Evolutionary conservation across 1,139 yeast genomes (phyloP).

Genomic region (Zygosaccharomyces pseudobailii): DNA sequence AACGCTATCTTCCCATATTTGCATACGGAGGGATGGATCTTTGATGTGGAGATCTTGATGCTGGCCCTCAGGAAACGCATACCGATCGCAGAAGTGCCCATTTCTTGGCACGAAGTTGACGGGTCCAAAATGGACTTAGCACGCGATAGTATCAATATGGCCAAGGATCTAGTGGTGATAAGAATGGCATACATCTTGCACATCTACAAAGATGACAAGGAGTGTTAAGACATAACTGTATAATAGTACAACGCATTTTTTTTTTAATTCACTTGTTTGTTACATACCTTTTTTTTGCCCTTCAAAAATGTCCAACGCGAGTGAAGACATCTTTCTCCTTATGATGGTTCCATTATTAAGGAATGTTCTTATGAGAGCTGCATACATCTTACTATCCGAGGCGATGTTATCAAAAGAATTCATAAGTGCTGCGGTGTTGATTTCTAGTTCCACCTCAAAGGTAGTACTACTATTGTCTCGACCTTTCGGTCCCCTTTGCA

Average conservation of each 20-base stretch:
- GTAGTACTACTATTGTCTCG: conserved; percentile 34
- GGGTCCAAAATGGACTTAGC: conserved; percentile 94
- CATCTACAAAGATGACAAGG: conserved; percentile 49
- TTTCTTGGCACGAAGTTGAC: conserved; percentile 94
- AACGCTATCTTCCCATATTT: conserved; percentile 71
- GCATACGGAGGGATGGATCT: conserved; percentile 98
- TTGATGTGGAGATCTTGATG: conserved; percentile 87
- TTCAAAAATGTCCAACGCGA: conserved; percentile 34
- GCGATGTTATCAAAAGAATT: conserved; percentile 52
- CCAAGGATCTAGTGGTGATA: conserved; percentile 88
- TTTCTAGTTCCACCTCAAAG: conserved; percentile 67
- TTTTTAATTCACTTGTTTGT: not conserved
- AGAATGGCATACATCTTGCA: conserved; percentile 85
- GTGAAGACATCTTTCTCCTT: conserved; percentile 39
- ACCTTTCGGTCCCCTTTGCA: conserved; percentile 42
- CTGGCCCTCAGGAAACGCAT: conserved; percentile 70
- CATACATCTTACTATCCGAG: conserved; percentile 58
- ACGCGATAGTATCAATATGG: conserved; percentile 87
- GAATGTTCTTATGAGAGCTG: conserved; percentile 65
- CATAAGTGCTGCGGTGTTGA: conserved; percentile 60
- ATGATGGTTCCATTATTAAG: conserved; percentile 63
- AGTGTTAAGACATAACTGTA: conserved; percentile 8
- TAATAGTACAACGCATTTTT: not conserved
- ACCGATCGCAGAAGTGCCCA: conserved; percentile 69
- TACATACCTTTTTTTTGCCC: conserved; percentile 31